A percentile compares a stretch with the other conserved stretches of the same genome.
Conservation (phyloP, 345 rosid species). For the Microcos paniculata region DNA sequence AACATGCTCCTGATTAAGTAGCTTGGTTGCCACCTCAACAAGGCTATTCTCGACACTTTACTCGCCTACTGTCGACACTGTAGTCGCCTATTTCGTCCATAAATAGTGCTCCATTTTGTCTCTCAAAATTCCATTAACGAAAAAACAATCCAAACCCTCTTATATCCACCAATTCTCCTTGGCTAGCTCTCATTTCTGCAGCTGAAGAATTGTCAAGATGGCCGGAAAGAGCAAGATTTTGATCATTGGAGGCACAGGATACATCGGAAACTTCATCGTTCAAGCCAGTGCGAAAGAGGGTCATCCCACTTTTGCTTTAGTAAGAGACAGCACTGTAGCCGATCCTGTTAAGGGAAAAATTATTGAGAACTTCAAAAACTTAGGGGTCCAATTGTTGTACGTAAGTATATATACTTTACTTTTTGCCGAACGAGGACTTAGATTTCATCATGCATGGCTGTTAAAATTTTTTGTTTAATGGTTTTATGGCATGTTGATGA, state of each 20-base stretch:
- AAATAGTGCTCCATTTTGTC: conserved; percentile 11
- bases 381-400: conserved; percentile 50
- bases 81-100: background rate
- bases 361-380: conserved; percentile 46
- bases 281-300: conserved; percentile 55
- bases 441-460: background rate
- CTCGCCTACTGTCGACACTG: background rate
- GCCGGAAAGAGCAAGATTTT: conserved; percentile 63
- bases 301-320: conserved; percentile 57
- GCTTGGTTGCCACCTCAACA: background rate
- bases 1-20: background rate
- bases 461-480: background rate
- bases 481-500: background rate
- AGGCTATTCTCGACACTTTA: background rate
- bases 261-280: conserved; percentile 62
- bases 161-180: too few species aligned
- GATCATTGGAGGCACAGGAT: conserved; percentile 71
- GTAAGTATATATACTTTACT: conserved; percentile 27
- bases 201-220: conserved; percentile 34
- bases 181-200: background rate
- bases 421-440: too few species aligned
- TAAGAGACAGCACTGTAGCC: conserved; percentile 47
- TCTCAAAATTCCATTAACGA: background rate
- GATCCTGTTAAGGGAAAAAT: conserved; percentile 51
- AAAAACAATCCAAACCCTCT: background rate